Evolutionary conservation across 805 yeast genomes (phyloP).

Genomic region (Spathaspora boniae): DNA sequence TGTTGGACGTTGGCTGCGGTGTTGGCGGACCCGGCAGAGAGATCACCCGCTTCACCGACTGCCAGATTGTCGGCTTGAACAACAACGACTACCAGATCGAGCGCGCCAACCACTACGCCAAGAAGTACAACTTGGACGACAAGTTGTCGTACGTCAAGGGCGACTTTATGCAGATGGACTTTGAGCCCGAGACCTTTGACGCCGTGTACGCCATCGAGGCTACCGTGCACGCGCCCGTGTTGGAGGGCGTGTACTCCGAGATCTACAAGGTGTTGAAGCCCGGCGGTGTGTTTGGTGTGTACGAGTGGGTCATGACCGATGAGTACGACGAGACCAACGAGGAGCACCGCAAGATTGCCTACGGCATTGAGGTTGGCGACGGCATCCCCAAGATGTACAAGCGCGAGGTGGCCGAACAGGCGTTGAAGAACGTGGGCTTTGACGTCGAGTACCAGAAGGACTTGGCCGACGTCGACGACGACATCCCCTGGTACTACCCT

Average conservation of each 20-base stretch:
- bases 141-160: slow-evolving; percentile 89
- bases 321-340: slow-evolving; percentile 80
- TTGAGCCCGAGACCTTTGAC: slow-evolving; percentile 84
- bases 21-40: slow-evolving; percentile 99
- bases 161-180: slow-evolving; percentile 99
- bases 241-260: slow-evolving; percentile 94
- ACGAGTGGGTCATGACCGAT: slow-evolving; percentile 99
- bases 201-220: slow-evolving; percentile 99
- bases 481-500: slow-evolving; percentile 97
- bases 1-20: slow-evolving; percentile 98
- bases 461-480: slow-evolving; percentile 78
- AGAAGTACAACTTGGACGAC: slow-evolving; percentile 58
- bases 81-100: slow-evolving; percentile 96
- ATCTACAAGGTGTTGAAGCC: slow-evolving; percentile 95
- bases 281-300: slow-evolving; percentile 96
- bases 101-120: slow-evolving; percentile 82
- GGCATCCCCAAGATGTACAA: slow-evolving; percentile 97
- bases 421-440: slow-evolving; percentile 84
- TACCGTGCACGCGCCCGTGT: slow-evolving; percentile 94
- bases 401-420: slow-evolving; percentile 81
- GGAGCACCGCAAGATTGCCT: slow-evolving; percentile 90
- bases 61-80: slow-evolving; percentile 84
- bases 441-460: slow-evolving; percentile 73
- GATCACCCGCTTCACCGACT: slow-evolving; percentile 86
- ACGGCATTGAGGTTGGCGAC: slow-evolving; percentile 97